Base-by-base conservation (phyloP, 73 alveolate genomes). In the Paramecium sonneborni region DNA sequence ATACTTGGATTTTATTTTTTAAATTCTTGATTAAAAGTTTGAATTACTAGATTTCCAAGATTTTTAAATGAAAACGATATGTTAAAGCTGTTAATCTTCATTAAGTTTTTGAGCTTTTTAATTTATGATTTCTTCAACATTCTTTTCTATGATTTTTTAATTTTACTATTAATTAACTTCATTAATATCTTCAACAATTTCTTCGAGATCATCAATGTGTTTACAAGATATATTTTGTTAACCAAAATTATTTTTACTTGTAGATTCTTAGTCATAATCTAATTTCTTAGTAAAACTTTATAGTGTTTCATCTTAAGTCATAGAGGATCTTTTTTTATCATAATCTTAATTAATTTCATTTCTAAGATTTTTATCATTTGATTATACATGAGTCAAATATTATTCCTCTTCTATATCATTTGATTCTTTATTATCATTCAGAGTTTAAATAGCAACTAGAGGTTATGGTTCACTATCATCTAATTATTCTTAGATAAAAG, bases 401-500 rank as follows among this genome's bases (percentile, higher is more conserved):
- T 41, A 15, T 79, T 79, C 90, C 76, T 79, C 69, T 23, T 79
- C 90, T 20, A 18, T 48, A 20, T 30, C 55, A 18, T 52, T 52
- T 3, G 44, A 26, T 62, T 62, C 84, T 32, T 9, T 62, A 62
- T 62, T 62, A 30, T n/a, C n/a, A n/a, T 62, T 62, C 18, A 26
- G 9, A 10, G 21, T 23, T 28, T 37, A 14, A 20, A 35, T 62
- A 14, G 57, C 57, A 35, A 72, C 86, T 18, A 72, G 32, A 34
- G 86, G 86, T n/a, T 72, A 72, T 9, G 86, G 86, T 38, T 72
- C 86, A 72, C 86, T 72, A 34, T 72, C 86, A 35, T 72, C 57
- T 38, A 72, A 72, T 35, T 32, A 37, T 14, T 72, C 86, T 34
- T 38, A 35, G 12, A 72, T 72, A 7, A 14, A 35, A 35, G 86